Conservation (phyloP, 495 filamentous ascomycete genomes). For the Aspergillus mulundensis region DNA sequence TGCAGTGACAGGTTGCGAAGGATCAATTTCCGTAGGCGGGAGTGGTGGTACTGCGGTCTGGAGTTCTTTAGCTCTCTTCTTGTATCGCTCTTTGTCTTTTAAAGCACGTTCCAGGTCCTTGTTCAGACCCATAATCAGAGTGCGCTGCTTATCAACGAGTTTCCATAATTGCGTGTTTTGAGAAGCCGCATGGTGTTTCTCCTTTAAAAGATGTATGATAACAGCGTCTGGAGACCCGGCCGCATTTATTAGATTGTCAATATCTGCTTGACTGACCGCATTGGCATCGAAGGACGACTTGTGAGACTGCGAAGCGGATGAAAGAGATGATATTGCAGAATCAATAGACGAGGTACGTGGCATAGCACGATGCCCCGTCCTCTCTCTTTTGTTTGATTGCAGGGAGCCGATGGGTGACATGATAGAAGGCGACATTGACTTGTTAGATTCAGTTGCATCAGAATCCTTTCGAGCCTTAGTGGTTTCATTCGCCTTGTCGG, state of each 20-base stretch:
- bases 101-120: conserved; percentile 88
- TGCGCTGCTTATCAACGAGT: conserved; percentile 90
- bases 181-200: conserved; percentile 80
- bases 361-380: conserved; percentile 41
- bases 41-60: conserved; percentile 48
- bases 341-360: conserved; percentile 92
- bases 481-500: conserved; percentile 16
- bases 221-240: conserved; percentile 89
- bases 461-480: conserved; percentile 22
- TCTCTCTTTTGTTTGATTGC: conserved; percentile 30
- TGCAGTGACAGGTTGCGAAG: conserved; percentile 2
- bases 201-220: conserved; percentile 81
- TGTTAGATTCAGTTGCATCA: conserved; percentile 26
- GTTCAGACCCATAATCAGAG: conserved; percentile 89
- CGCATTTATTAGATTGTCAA: conserved; percentile 68
- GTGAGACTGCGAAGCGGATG: conserved; percentile 60
- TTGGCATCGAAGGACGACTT: conserved; percentile 60
- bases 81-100: conserved; percentile 93
- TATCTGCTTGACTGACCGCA: conserved; percentile 52
- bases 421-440: conserved; percentile 31
- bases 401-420: conserved; percentile 30
- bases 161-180: conserved; percentile 95
- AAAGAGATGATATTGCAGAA: conserved; percentile 84
- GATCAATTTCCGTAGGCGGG: conserved; percentile 27
- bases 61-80: conserved; percentile 81